A percentile compares a stretch with the other conserved stretches of the same genome.
phyloP scores from a whole-genome alignment of 257 asterid genomes.

The Fraxinus quadrangulata region DNA sequence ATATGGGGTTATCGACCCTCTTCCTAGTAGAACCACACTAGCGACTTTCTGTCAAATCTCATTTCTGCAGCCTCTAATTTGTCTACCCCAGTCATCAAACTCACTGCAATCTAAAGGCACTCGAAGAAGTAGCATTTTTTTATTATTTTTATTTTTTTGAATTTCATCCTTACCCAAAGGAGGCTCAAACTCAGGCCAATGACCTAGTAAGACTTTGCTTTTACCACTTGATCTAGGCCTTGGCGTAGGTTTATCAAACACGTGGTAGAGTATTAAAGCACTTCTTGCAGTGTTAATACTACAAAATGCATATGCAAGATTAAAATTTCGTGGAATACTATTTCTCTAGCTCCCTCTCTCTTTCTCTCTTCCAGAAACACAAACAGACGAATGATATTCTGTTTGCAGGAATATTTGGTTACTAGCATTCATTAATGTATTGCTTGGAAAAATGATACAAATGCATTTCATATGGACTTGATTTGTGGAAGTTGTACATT shows the following conservation, averaged over 20 bases:
- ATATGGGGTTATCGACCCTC: no score
- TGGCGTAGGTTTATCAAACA: neutral
- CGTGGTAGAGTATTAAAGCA: neutral
- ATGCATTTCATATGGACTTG: neutral
- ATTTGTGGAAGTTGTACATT: conserved; percentile 11
- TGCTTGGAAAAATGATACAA: neutral
- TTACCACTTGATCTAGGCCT: no score
- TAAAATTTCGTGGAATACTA: conserved; percentile 6
- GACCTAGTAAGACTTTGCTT: no score
- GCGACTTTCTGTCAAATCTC: no score
- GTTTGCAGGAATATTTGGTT: neutral
- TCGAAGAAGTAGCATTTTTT: no score
- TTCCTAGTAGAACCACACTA: no score
- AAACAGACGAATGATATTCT: neutral
- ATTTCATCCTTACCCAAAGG: no score
- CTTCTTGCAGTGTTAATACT: neutral
- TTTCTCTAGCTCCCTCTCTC: neutral
- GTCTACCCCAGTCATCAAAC: no score
- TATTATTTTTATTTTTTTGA: no score
- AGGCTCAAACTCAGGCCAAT: no score
- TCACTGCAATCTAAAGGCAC: no score
- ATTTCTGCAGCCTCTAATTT: no score
- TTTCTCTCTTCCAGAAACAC: neutral
- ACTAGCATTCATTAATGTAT: neutral
- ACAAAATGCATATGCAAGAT: neutral